Base-by-base conservation (phyloP, 2,329 filamentous ascomycete species). In the Ophiostoma sp. region DNA sequence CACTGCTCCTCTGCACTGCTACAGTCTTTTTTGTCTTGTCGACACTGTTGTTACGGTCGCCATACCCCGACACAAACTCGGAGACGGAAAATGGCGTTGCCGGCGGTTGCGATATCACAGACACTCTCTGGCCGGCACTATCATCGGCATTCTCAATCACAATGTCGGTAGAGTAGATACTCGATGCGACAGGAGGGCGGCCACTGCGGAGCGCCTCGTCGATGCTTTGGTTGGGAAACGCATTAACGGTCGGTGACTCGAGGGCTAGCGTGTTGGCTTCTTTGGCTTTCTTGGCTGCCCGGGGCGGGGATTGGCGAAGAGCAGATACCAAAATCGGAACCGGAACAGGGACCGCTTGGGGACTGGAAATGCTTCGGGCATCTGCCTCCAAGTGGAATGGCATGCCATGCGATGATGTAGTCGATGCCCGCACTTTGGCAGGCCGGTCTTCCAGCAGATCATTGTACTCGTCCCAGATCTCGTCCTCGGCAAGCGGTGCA, bases 401-500 rank as follows among this genome's bases (percentile, higher is more conserved):
- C 70, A 83, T 77, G 0, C 85, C 85, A 35, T 83, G 81, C 0
- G 87, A 88, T 0, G 86, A 87, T 0, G 83, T 84, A 5, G 84
- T 80, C 0, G 86, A 87, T 1, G 80, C 79, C 2, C 83, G 83
- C 1, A 79, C 79, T 73, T 81, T 81, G 41, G 76, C 71, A 6
- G 77, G 77, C 11, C 83, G 84, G 13, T 92, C 89, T 68, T 91
- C 91, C 69, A 97, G 86, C 15, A 97, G 81, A 75, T 97, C 94
- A 74, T 98, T 89, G 76, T 96, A 97, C 79, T 96, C 94, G 68
- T 94, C 89, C 94, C 94, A 98, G 1, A 97, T 86, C 76, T 97
- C 94, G 75, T 97, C 94, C 74, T 96, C 91, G 0, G 82, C 87
- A 4, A 89, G 84, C 0, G 87, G 89, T 4, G 88, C 87, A 64